phyloP scores from a whole-genome alignment of 129 eudicot genomes.

The Escallonia rubra region DNA sequence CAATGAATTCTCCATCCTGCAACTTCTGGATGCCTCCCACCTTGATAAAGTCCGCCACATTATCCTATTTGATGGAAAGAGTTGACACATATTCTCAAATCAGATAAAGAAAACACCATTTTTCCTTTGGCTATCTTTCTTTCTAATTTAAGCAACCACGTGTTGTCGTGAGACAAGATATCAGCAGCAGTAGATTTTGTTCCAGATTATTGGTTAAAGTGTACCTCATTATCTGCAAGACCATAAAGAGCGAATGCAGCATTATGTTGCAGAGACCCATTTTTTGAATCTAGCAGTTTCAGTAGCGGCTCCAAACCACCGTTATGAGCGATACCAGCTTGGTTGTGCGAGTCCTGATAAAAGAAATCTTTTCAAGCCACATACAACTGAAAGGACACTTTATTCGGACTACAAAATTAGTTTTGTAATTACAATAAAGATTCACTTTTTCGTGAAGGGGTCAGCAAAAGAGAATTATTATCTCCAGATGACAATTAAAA shows the following conservation, averaged over 20 bases:
- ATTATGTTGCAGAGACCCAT: slow-evolving; percentile 68
- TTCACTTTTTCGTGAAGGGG: no score
- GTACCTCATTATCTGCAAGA: slow-evolving; percentile 77
- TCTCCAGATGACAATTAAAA: no score
- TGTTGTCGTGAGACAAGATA: neutral
- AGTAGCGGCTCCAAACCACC: slow-evolving; percentile 63
- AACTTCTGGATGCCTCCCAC: slow-evolving; percentile 63
- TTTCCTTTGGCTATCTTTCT: no score
- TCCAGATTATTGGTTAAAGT: neutral
- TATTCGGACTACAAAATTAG: neutral
- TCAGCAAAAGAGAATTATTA: no score
- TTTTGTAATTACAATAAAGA: no score
- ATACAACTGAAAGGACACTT: neutral
- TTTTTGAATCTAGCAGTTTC: slow-evolving; percentile 65
- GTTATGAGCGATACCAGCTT: slow-evolving; percentile 67
- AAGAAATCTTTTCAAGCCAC: slow-evolving; percentile 11
- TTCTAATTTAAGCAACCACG: no score
- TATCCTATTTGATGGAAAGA: slow-evolving; percentile 30
- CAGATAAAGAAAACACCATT: neutral
- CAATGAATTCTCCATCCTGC: slow-evolving; percentile 61
- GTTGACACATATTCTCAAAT: neutral
- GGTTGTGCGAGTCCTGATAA: slow-evolving; percentile 60
- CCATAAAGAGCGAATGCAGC: slow-evolving; percentile 79
- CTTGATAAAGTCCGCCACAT: slow-evolving; percentile 55
- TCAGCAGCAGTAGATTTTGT: neutral